A percentile compares a stretch with the other conserved stretches of the same genome.
phyloP scores from a whole-genome alignment of 345 rosid genomes.

The Acer negundo region DNA sequence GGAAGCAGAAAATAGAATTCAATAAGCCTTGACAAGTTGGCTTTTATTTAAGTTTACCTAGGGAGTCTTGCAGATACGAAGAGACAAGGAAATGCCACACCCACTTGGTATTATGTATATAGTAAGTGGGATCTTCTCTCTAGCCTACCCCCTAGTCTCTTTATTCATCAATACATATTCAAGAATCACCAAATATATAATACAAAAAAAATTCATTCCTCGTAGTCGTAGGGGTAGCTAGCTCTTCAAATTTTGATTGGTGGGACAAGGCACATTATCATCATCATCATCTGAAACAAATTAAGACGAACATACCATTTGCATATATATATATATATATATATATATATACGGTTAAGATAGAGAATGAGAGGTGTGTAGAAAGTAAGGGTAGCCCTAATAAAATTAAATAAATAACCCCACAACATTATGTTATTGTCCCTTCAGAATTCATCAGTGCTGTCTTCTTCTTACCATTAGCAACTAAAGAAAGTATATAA shows the following conservation, averaged over 20 bases:
- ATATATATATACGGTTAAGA: not conserved
- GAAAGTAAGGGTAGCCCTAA: not conserved
- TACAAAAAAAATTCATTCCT: conserved; percentile 36
- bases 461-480: too few species aligned
- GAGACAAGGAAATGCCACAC: too few species aligned
- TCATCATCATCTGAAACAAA: not conserved
- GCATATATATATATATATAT: not conserved
- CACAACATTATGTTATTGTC: not conserved
- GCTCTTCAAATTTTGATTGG: not conserved
- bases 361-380: not conserved
- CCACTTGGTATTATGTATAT: too few species aligned
- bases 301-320: conserved; percentile 12
- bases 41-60: not conserved
- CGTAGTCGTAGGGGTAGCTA: too few species aligned
- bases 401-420: not conserved
- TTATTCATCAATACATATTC: too few species aligned
- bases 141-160: too few species aligned
- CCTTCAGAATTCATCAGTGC: not conserved
- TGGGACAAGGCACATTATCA: conserved; percentile 7
- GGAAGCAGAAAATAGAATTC: not conserved
- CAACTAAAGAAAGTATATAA: too few species aligned
- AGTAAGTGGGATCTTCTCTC: too few species aligned
- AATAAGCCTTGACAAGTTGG: conserved; percentile 6
- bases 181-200: too few species aligned
- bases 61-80: too few species aligned